Percentiles rank a stretch among this genome's conserved stretches.
Evolutionary conservation across 768 basidiomycete species (phyloP).

Genomic region (Termitomyces sp.): DNA sequence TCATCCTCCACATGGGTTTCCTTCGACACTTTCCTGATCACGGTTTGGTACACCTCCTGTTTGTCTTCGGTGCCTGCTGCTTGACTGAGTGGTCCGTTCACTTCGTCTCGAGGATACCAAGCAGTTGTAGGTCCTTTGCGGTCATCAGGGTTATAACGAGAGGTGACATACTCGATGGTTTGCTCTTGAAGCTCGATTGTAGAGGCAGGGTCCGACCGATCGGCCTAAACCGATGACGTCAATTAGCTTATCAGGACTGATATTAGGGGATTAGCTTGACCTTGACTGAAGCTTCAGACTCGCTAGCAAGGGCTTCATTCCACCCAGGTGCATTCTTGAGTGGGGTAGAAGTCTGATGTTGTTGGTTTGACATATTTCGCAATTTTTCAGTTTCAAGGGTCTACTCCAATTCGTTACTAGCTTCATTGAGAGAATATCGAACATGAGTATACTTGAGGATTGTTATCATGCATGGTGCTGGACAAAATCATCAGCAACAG

Average conservation of each 20-base stretch:
- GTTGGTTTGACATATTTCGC: slow-evolving; percentile 40
- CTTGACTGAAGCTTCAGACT: slow-evolving; percentile 67
- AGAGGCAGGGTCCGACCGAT: slow-evolving; percentile 25
- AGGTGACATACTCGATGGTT: slow-evolving; percentile 39
- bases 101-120: slow-evolving; percentile 37
- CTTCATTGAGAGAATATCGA: not conserved
- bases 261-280: slow-evolving; percentile 26
- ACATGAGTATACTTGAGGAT: slow-evolving; percentile 39
- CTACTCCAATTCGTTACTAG: slow-evolving; percentile 23
- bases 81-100: slow-evolving; percentile 40
- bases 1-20: slow-evolving; percentile 10
- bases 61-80: slow-evolving; percentile 27
- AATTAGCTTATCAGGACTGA: not conserved
- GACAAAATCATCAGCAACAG: slow-evolving; percentile 9
- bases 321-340: slow-evolving; percentile 61
- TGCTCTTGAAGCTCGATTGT: slow-evolving; percentile 33
- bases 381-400: slow-evolving; percentile 50
- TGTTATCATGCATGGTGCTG: slow-evolving; percentile 60
- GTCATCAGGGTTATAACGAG: slow-evolving; percentile 36
- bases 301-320: slow-evolving; percentile 63
- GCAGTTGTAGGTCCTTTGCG: slow-evolving; percentile 30
- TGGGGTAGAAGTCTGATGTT: slow-evolving; percentile 46
- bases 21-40: slow-evolving; percentile 8
- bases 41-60: slow-evolving; percentile 13
- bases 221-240: slow-evolving; percentile 30